Conservation (phyloP, 192 early-diverging fungal genomes). For the Backusella morwellensis region DNA sequence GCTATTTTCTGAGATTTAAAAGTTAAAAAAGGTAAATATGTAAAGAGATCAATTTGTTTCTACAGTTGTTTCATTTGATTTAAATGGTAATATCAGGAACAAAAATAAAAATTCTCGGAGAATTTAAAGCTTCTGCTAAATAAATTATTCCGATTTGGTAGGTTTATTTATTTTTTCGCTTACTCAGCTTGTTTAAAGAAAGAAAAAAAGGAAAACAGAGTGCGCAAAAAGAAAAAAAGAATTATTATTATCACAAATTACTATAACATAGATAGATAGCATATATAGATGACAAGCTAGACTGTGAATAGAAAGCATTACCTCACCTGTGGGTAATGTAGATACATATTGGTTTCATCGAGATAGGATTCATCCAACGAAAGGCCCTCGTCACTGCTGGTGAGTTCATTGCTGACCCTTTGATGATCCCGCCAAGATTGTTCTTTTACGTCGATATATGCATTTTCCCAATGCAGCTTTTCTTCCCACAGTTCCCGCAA, state of each 20-base stretch:
- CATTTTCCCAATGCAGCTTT: conserved; percentile 29
- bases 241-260: background rate
- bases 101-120: background rate
- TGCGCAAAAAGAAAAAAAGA: background rate
- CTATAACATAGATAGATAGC: background rate
- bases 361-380: background rate
- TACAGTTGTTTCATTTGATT: background rate
- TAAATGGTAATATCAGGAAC: conserved; percentile 6
- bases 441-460: conserved; percentile 24
- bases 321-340: background rate
- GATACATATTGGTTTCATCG: background rate
- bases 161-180: background rate
- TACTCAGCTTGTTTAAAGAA: background rate
- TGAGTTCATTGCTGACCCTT: background rate
- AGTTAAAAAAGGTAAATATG: background rate
- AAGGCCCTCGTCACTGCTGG: background rate
- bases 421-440: background rate
- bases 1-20: background rate
- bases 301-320: background rate
- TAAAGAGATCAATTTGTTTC: background rate
- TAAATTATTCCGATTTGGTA: background rate
- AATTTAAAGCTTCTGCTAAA: background rate
- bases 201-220: background rate
- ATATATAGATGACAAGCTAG: background rate
- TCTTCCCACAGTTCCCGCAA: conserved; percentile 49